Percentiles rank a stretch among this genome's conserved stretches.
Conservation (phyloP, 495 filamentous ascomycete genomes). For the Immersiella caudata region DNA sequence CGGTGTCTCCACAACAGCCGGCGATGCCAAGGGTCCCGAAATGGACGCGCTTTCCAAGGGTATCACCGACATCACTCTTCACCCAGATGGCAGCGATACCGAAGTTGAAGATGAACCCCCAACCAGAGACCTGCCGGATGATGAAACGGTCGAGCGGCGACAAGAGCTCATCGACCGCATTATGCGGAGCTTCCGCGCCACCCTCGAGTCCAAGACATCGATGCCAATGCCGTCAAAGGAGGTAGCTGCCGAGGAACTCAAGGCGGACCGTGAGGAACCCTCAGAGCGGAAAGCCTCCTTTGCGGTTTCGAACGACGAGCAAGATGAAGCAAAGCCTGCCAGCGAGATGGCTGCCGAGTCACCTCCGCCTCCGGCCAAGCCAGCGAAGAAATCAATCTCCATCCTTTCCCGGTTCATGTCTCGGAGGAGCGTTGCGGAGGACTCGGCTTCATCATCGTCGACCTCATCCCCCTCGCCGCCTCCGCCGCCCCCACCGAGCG, state of each 20-base stretch:
- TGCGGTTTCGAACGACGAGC: no score
- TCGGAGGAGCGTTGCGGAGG: no score
- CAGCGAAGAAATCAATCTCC: no score
- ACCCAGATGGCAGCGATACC: background rate
- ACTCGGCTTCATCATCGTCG: no score
- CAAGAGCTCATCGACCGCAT: conserved; percentile 29
- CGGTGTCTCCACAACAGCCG: background rate
- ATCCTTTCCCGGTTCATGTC: no score
- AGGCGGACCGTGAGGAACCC: background rate
- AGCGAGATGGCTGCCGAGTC: no score
- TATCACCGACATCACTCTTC: background rate
- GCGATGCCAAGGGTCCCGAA: background rate
- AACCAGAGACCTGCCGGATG: background rate
- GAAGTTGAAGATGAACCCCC: background rate
- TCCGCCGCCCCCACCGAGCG: no score
- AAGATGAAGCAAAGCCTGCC: no score
- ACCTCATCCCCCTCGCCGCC: no score
- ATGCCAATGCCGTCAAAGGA: background rate
- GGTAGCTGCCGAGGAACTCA: background rate
- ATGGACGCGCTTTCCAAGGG: background rate
- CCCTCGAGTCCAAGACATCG: conserved; percentile 27
- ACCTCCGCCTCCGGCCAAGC: no score
- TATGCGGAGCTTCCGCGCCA: conserved; percentile 31
- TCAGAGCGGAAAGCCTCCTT: background rate
- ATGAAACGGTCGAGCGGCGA: background rate